These are phyloP conservation scores for Mariannaea elegans DNA, from an alignment of 2,329 filamentous ascomycete genomes.

Conservation along the genomic window DNA sequence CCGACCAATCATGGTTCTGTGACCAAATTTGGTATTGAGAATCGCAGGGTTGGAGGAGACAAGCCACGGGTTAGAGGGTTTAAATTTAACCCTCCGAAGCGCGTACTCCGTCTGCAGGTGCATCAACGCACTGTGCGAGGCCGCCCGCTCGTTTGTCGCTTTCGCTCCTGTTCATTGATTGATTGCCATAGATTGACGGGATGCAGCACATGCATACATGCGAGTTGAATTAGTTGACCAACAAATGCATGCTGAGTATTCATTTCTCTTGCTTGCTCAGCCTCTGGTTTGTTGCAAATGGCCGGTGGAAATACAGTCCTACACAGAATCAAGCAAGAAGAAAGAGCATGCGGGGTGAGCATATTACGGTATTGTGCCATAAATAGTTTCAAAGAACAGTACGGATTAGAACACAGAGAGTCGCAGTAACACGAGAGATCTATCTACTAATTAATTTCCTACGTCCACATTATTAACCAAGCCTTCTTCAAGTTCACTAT, in stretches of 20 bases:
- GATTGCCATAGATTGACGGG: not conserved
- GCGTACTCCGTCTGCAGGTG: slow-evolving; percentile 25
- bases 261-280: not conserved
- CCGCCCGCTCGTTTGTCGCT: not conserved
- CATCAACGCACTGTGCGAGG: slow-evolving; percentile 31
- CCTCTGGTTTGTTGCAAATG: not conserved
- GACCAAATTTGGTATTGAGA: slow-evolving; percentile 40
- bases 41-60: slow-evolving; percentile 27
- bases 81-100: slow-evolving; percentile 39
- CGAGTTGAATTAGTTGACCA: not conserved
- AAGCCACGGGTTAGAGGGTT: slow-evolving; percentile 31
- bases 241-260: not conserved
- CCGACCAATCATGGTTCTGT: slow-evolving; percentile 40
- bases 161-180: not conserved
- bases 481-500: too few species aligned
- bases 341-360: not conserved
- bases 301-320: too few species aligned
- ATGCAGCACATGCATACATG: not conserved
- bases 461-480: too few species aligned
- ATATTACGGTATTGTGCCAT: not conserved
- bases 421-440: slow-evolving; percentile 6
- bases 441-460: not conserved
- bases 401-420: too few species aligned
- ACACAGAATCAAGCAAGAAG: not conserved
- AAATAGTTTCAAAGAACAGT: too few species aligned